Conservation (phyloP, 257 asterid genomes). For the Thymus mandschuricus region DNA sequence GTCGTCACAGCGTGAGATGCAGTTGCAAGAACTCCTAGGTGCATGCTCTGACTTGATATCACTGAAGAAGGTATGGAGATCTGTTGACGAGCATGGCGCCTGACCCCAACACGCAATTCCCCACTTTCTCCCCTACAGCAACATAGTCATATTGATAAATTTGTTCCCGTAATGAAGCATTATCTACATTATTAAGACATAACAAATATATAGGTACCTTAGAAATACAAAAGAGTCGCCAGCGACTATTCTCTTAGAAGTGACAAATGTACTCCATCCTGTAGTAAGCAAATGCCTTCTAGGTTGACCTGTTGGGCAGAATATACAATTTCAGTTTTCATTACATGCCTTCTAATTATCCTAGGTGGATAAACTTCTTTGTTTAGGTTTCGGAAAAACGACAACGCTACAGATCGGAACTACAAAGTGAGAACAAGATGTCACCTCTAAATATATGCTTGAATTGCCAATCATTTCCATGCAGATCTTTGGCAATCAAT, state of each 20-base stretch:
- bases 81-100: constrained; percentile 64
- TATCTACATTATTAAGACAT: background rate
- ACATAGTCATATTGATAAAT: constrained; percentile 16
- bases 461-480: constrained; percentile 70
- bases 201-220: constrained; percentile 45
- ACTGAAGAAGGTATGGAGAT: constrained; percentile 76
- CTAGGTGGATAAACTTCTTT: constrained; percentile 2
- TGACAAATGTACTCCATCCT: constrained; percentile 86
- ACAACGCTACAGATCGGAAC: background rate
- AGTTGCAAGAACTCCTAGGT: constrained; percentile 83
- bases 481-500: constrained; percentile 73
- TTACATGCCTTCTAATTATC: background rate
- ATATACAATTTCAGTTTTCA: constrained; percentile 15
- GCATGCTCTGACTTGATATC: constrained; percentile 90
- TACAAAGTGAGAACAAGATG: constrained; percentile 5
- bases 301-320: constrained; percentile 66
- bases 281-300: constrained; percentile 87
- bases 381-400: background rate
- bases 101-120: constrained; percentile 74
- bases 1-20: constrained; percentile 76
- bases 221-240: constrained; percentile 80
- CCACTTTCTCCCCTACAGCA: constrained; percentile 64
- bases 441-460: constrained; percentile 84
- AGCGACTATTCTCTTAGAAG: constrained; percentile 73
- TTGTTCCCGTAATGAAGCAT: background rate